Conservation (phyloP, 148 eudicot species). For the Spergularia marina region DNA sequence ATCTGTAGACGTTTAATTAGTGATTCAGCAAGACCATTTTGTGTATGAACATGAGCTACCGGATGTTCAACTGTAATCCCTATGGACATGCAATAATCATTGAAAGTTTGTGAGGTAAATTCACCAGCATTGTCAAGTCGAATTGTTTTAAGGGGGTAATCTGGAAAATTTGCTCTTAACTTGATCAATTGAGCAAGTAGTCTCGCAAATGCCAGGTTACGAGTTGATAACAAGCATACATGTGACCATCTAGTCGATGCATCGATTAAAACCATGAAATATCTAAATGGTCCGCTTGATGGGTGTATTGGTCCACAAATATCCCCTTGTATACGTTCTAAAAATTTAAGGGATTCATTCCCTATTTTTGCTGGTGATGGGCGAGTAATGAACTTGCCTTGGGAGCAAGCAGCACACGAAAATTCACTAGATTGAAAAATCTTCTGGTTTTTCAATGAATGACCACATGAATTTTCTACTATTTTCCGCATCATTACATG, state of each 20-base stretch:
- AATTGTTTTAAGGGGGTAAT: not conserved
- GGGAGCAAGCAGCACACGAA: not conserved
- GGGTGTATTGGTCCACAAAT: too few relatives aligned
- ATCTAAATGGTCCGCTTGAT: too few relatives aligned
- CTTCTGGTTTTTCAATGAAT: not conserved
- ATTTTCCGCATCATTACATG: not conserved
- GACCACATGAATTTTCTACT: not conserved
- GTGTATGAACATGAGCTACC: too few relatives aligned
- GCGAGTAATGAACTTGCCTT: not conserved
- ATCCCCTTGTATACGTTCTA: not conserved
- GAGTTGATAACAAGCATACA: not conserved
- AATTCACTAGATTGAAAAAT: not conserved
- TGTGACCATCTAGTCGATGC: not conserved
- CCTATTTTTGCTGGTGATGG: not conserved
- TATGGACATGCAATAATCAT: too few relatives aligned
- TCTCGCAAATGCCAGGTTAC: not conserved
- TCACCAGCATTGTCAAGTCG: too few relatives aligned
- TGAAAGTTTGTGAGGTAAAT: too few relatives aligned
- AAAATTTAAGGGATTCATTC: not conserved
- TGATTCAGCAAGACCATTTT: too few relatives aligned
- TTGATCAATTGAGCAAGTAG: not conserved
- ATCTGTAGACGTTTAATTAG: too few relatives aligned
- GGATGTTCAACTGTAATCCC: too few relatives aligned
- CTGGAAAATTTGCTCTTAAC: too few relatives aligned
- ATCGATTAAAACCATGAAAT: too few relatives aligned